Percentiles rank a stretch among this genome's conserved stretches.
These are phyloP conservation scores for Lactarius trivialis DNA, from an alignment of 768 basidiomycete genomes.

Conservation along the genomic window DNA sequence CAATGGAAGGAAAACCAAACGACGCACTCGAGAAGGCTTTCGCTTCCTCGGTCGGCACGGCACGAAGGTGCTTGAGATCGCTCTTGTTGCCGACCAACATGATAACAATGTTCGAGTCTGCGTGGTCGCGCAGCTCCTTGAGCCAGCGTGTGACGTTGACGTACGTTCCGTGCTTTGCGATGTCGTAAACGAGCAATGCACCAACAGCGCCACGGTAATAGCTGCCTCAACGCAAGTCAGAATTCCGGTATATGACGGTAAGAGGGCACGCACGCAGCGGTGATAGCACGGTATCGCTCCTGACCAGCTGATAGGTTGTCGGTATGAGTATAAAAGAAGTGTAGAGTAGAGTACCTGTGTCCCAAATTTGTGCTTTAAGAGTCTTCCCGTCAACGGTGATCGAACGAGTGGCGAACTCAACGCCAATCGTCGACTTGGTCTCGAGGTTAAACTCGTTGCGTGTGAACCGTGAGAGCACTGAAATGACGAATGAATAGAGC, in stretches of 20 bases:
- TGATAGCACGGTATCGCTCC: conserved; percentile 96
- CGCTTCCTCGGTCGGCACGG: conserved; percentile 96
- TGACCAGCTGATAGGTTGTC: conserved; percentile 66
- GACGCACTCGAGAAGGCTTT: conserved; percentile 80
- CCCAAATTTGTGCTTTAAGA: conserved; percentile 98
- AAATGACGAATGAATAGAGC: conserved; percentile 13
- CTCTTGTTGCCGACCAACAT: conserved; percentile 99
- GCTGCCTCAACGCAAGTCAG: conserved; percentile 33
- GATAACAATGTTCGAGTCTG: conserved; percentile 88
- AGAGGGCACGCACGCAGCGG: conserved; percentile 70
- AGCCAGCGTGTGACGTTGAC: conserved; percentile 93
- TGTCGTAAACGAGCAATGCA: conserved; percentile 89
- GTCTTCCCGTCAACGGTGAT: conserved; percentile 96
- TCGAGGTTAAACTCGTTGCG: conserved; percentile 99
- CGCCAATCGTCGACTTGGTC: conserved; percentile 98
- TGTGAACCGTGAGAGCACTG: conserved; percentile 99
- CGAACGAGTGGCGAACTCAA: conserved; percentile 96
- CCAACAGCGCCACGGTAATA: conserved; percentile 98
- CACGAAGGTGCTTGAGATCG: conserved; percentile 95
- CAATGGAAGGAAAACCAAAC: conserved; percentile 27
- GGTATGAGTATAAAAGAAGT: not conserved
- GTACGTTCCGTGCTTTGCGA: conserved; percentile 90
- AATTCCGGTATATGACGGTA: not conserved
- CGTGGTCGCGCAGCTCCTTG: conserved; percentile 95
- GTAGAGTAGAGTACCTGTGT: conserved; percentile 64